phyloP scores from a whole-genome alignment of 78 protist species.

The Anaeramoeba ignava region DNA sequence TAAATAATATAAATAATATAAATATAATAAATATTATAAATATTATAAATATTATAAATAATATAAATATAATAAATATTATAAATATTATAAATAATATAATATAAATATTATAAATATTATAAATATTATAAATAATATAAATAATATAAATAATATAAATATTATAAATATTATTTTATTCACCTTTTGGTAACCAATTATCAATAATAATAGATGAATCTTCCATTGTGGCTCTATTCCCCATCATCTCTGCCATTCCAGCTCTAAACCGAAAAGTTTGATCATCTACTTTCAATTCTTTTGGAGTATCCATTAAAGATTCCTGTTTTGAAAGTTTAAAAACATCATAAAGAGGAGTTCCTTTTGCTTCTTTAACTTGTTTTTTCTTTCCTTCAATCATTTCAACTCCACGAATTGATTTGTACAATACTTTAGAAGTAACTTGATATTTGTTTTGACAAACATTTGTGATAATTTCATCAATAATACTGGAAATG shows the following conservation, averaged over 20 bases:
- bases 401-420: background rate
- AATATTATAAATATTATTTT: too few species aligned
- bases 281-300: background rate
- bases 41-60: too few species aligned
- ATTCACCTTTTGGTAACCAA: too few species aligned
- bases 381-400: background rate
- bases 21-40: too few species aligned
- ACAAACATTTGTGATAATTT: background rate
- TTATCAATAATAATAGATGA: background rate
- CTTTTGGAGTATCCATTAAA: background rate
- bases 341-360: background rate
- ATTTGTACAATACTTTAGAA: background rate
- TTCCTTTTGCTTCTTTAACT: background rate
- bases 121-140: too few species aligned
- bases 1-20: too few species aligned
- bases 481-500: background rate
- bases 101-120: too few species aligned
- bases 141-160: too few species aligned
- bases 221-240: background rate
- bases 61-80: too few species aligned
- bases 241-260: background rate
- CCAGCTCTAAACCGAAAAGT: background rate
- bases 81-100: too few species aligned
- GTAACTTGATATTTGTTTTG: background rate
- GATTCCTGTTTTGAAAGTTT: too few species aligned